Percentiles rank a stretch among this genome's conserved stretches.
phyloP scores from a whole-genome alignment of 352 stramenopile species.

The Thalassiosira ordinaria region DNA sequence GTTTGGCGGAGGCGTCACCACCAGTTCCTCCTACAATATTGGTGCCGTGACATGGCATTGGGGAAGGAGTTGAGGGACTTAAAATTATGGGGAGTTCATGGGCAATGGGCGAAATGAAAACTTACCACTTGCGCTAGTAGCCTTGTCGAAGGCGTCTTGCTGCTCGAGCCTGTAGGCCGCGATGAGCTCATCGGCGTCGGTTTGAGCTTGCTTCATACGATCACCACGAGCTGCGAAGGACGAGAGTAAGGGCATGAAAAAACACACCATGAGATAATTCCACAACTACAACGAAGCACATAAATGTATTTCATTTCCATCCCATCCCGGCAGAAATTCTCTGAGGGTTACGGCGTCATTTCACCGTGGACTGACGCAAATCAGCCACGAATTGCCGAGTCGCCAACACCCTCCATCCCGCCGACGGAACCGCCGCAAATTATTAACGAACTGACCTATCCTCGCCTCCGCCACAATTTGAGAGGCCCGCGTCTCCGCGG shows the following conservation, averaged over 20 bases:
- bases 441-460: constrained; percentile 74
- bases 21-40: constrained; percentile 75
- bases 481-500: constrained; percentile 83
- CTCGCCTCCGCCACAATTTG: constrained; percentile 87
- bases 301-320: no score
- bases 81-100: no score
- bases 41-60: no score
- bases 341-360: no score
- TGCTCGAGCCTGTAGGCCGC: constrained; percentile 80
- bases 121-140: constrained; percentile 60
- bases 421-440: no score
- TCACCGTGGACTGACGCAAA: no score
- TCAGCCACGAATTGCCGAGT: no score
- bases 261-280: no score
- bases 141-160: constrained; percentile 86
- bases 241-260: constrained; percentile 7
- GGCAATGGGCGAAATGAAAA: no score
- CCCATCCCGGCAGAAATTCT: no score
- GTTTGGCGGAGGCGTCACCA: constrained; percentile 68
- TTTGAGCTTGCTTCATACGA: constrained; percentile 85
- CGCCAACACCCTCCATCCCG: not conserved
- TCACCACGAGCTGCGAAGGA: constrained; percentile 72
- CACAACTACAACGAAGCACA: no score
- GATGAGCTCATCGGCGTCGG: constrained; percentile 81
- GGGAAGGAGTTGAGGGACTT: no score